Percentiles rank a stretch among this genome's conserved stretches.
Conservation (phyloP, 495 filamentous ascomycete species). For the Aspergillus diversus region DNA sequence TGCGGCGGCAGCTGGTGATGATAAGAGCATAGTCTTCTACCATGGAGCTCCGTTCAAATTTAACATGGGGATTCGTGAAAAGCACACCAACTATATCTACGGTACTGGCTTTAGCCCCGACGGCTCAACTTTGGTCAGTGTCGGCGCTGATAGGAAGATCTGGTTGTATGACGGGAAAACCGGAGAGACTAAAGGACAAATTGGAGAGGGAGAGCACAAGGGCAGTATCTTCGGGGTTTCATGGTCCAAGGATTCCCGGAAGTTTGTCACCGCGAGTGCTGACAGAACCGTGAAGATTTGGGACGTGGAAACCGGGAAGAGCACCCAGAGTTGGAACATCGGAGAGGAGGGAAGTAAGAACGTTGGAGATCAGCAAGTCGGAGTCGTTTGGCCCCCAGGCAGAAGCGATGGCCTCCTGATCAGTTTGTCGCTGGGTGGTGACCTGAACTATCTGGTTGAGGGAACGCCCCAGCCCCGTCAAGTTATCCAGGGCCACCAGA, state of each 20-base stretch:
- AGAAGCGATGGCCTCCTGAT: slow-evolving; percentile 85
- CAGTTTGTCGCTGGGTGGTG: slow-evolving; percentile 82
- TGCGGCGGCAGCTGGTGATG: slow-evolving; percentile 89
- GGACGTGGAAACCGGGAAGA: slow-evolving; percentile 79
- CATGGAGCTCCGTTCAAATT: slow-evolving; percentile 96
- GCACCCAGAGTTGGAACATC: slow-evolving; percentile 79
- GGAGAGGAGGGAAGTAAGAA: slow-evolving; percentile 78
- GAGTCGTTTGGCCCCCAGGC: slow-evolving; percentile 87
- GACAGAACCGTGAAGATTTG: slow-evolving; percentile 78
- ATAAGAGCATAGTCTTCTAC: slow-evolving; percentile 86
- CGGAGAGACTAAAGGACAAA: slow-evolving; percentile 74
- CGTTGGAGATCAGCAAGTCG: slow-evolving; percentile 86
- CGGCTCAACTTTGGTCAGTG: slow-evolving; percentile 79
- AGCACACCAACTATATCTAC: slow-evolving; percentile 87
- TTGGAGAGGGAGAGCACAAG: slow-evolving; percentile 83
- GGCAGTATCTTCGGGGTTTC: slow-evolving; percentile 91
- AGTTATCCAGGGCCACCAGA: slow-evolving; percentile 90
- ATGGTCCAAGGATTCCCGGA: slow-evolving; percentile 87
- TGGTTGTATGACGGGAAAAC: slow-evolving; percentile 96
- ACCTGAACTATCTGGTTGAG: slow-evolving; percentile 84
- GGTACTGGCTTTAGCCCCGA: slow-evolving; percentile 91
- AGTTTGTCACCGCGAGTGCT: slow-evolving; percentile 88
- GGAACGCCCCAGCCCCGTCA: slow-evolving; percentile 67
- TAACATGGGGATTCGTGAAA: slow-evolving; percentile 70
- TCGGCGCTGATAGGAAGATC: slow-evolving; percentile 86